A percentile compares a stretch with the other conserved stretches of the same genome.
These are phyloP conservation scores for Sequoiadendron giganteum DNA, from an alignment of 75 land plant species.

Conservation along the genomic window DNA sequence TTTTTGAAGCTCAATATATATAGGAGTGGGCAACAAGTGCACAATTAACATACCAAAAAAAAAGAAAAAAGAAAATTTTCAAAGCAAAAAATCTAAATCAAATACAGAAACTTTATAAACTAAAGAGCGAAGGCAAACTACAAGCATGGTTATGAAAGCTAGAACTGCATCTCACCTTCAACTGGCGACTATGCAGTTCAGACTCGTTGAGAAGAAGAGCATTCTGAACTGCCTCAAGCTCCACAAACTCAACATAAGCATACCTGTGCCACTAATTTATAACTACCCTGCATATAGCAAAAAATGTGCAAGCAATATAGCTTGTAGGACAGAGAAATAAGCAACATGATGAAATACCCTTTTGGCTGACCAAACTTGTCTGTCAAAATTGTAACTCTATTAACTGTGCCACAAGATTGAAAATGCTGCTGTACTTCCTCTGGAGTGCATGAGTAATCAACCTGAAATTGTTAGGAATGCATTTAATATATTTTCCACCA, in stretches of 20 bases:
- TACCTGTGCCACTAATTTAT: slow-evolving; percentile 16
- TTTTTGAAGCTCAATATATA: no score
- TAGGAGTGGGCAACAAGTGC: no score
- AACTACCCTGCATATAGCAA: neutral
- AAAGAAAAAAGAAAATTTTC: neutral
- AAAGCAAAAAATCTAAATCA: neutral
- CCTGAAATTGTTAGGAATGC: slow-evolving; percentile 39
- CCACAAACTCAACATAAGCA: slow-evolving; percentile 64
- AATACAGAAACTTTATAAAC: neutral
- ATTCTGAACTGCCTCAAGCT: slow-evolving; percentile 55
- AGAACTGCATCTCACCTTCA: slow-evolving; percentile 31
- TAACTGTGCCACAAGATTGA: slow-evolving; percentile 90
- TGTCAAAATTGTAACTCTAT: slow-evolving; percentile 80
- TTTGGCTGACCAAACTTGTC: slow-evolving; percentile 93
- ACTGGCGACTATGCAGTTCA: slow-evolving; percentile 54
- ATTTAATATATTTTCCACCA: neutral
- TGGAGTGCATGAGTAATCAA: slow-evolving; percentile 89
- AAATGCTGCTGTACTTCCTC: slow-evolving; percentile 97
- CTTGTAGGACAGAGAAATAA: neutral
- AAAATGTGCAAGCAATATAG: neutral
- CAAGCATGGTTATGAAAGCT: neutral
- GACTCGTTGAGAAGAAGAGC: slow-evolving; percentile 53
- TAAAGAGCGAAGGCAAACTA: neutral
- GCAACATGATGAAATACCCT: slow-evolving; percentile 47
- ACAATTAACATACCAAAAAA: neutral